These are phyloP conservation scores for Fusarium redolens DNA, from an alignment of 2,329 filamentous ascomycete species.

Conservation along the genomic window DNA sequence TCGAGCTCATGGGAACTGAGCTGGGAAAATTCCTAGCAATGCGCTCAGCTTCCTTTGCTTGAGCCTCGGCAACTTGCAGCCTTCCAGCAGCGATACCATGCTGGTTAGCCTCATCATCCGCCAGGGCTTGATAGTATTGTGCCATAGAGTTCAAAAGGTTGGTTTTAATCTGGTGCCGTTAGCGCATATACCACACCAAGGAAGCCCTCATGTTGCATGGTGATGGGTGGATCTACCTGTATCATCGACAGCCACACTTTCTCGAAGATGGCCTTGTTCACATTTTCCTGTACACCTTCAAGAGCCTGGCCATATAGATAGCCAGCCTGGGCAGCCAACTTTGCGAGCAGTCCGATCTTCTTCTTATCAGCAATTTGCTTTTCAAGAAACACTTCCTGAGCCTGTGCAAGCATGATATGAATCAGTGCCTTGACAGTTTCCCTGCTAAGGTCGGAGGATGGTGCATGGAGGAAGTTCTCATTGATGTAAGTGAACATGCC, in stretches of 20 bases:
- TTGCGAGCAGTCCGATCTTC: constrained; percentile 90
- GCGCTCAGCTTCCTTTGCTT: constrained; percentile 82
- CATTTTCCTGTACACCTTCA: constrained; percentile 93
- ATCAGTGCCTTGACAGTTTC: constrained; percentile 97
- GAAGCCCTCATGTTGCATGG: neutral
- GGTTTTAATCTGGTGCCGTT: constrained; percentile 73
- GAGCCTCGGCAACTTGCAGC: constrained; percentile 81
- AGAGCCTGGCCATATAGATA: constrained; percentile 88
- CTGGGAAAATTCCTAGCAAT: constrained; percentile 83
- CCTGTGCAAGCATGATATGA: constrained; percentile 91
- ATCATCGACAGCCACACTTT: constrained; percentile 89
- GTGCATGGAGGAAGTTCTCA: constrained; percentile 97
- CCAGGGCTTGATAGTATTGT: constrained; percentile 92
- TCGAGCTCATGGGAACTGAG: constrained; percentile 82
- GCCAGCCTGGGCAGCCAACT: constrained; percentile 89
- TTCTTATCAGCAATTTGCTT: constrained; percentile 94
- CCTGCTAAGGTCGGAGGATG: constrained; percentile 92
- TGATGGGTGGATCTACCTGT: constrained; percentile 64
- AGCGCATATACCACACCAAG: constrained; percentile 10
- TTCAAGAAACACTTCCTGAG: constrained; percentile 96
- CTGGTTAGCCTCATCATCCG: constrained; percentile 88
- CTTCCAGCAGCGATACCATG: constrained; percentile 88
- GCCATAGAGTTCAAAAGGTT: constrained; percentile 86
- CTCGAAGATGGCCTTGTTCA: constrained; percentile 90
- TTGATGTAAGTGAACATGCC: constrained; percentile 99